Conservation (phyloP, 257 asterid genomes). For the Orobanche coerulescens region DNA sequence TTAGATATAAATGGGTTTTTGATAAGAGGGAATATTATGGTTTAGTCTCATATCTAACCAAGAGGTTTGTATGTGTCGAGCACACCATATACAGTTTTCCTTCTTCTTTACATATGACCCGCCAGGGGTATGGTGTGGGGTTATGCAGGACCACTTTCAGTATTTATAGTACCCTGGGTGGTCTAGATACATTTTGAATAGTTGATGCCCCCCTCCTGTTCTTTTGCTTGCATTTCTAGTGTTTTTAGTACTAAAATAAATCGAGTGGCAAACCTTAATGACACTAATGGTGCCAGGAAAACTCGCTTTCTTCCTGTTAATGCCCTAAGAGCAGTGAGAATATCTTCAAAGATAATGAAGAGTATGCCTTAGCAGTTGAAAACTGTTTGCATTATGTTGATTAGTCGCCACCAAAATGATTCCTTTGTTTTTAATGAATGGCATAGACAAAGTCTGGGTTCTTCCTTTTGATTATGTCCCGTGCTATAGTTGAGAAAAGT, state of each 20-base stretch:
- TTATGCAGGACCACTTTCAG: background rate
- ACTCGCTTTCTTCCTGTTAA: background rate
- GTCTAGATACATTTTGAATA: background rate
- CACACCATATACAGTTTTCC: background rate
- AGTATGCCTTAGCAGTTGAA: background rate
- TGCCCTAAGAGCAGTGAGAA: background rate
- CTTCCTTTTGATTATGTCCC: conserved; percentile 1
- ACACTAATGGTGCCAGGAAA: background rate
- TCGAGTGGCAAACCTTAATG: background rate
- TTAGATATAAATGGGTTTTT: background rate
- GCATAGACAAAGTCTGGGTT: background rate
- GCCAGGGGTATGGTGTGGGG: background rate
- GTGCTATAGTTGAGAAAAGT: background rate
- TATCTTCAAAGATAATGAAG: conserved; percentile 3
- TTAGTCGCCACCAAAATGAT: conserved; percentile 3
- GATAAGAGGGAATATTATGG: background rate
- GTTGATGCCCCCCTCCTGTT: conserved; percentile 4
- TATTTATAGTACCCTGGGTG: too few species aligned
- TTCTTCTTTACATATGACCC: background rate
- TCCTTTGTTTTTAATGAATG: conserved; percentile 7
- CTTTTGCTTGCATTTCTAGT: background rate
- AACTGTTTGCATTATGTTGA: background rate
- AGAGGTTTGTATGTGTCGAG: background rate
- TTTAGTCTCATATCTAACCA: background rate
- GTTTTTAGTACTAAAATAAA: background rate